A percentile compares a stretch with the other conserved stretches of the same genome.
phyloP scores from a whole-genome alignment of 140 eudicot species.

The Senecio squalidus region DNA sequence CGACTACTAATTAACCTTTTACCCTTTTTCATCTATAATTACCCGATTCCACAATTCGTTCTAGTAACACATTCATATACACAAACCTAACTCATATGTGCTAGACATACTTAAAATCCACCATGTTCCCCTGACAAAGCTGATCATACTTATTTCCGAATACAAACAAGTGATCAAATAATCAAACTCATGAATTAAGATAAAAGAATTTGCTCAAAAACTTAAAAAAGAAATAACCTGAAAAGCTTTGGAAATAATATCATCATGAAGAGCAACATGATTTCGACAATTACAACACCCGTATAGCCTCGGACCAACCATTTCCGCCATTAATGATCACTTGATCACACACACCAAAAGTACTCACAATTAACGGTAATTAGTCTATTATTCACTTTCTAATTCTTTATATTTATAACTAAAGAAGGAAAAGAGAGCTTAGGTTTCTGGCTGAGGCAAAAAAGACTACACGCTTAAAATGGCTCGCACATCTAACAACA shows the following conservation, averaged over 20 bases:
- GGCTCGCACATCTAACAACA: too few relatives aligned
- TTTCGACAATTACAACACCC: too few relatives aligned
- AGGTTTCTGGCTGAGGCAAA: slow-evolving; percentile 95
- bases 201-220: neutral
- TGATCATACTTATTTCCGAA: neutral
- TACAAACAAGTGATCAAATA: neutral
- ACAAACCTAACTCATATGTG: neutral
- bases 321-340: too few relatives aligned
- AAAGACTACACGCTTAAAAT: slow-evolving; percentile 70
- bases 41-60: slow-evolving; percentile 5
- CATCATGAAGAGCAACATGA: slow-evolving; percentile 23
- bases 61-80: neutral
- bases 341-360: neutral
- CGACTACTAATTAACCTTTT: neutral
- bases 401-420: slow-evolving; percentile 17
- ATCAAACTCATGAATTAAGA: neutral
- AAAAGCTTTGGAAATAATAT: slow-evolving; percentile 61
- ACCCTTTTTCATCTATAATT: neutral
- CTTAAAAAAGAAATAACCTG: slow-evolving; percentile 32
- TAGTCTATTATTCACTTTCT: slow-evolving; percentile 5
- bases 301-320: too few relatives aligned
- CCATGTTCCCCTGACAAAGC: neutral
- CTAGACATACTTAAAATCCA: neutral
- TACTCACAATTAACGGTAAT: neutral
- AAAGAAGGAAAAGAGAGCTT: slow-evolving; percentile 98